Conservation (phyloP, 1,284 basidiomycete genomes). For the Pseudozyma hubeiensis region DNA sequence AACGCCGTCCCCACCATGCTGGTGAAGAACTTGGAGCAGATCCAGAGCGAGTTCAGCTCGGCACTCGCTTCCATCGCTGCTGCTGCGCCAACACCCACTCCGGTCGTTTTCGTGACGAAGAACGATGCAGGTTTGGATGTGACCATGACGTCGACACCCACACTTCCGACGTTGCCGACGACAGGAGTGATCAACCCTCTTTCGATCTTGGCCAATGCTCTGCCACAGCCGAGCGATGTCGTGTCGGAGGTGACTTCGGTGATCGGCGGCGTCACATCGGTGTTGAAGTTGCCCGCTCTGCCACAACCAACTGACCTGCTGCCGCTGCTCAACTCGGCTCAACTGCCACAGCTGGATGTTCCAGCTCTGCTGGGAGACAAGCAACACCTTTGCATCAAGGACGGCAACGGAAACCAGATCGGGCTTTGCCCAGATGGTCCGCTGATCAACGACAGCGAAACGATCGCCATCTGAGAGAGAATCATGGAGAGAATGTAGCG, state of each 20-base stretch:
- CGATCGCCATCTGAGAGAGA: conserved; percentile 9
- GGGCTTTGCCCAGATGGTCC: conserved; percentile 27
- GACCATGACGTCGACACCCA: conserved; percentile 24
- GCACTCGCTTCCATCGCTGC: conserved; percentile 19
- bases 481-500: neutral
- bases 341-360: conserved; percentile 32
- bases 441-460: conserved; percentile 36
- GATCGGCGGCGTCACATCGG: conserved; percentile 25
- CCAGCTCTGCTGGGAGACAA: conserved; percentile 28
- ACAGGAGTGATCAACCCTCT: conserved; percentile 37
- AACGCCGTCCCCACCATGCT: conserved; percentile 30
- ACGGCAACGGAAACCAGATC: conserved; percentile 28
- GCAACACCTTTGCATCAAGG: conserved; percentile 33
- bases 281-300: conserved; percentile 18
- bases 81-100: conserved; percentile 5
- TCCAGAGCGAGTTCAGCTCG: conserved; percentile 22
- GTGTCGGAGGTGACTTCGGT: conserved; percentile 29
- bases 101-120: conserved; percentile 10
- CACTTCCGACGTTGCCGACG: conserved; percentile 10
- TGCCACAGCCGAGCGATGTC: conserved; percentile 25
- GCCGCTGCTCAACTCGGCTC: conserved; percentile 24
- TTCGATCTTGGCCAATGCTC: conserved; percentile 17
- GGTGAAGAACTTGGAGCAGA: conserved; percentile 19
- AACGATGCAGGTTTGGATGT: conserved; percentile 21
- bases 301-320: conserved; percentile 26